phyloP scores from a whole-genome alignment of 2,329 filamentous ascomycete species.

The Microdochium trichocladiopsis region DNA sequence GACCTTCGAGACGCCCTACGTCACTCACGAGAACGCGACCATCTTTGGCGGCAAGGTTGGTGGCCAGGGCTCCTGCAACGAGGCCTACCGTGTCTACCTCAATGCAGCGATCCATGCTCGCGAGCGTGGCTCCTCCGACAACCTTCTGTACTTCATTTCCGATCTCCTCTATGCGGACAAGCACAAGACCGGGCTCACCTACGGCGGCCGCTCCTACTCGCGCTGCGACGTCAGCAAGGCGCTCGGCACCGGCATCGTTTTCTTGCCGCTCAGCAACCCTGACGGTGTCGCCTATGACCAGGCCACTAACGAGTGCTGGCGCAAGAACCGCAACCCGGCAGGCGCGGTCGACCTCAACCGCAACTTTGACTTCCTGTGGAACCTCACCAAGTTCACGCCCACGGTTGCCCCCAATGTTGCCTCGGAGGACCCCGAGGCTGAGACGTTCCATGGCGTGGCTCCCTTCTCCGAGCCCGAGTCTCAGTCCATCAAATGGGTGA shows the following conservation, averaged over 20 bases:
- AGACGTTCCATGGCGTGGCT: slow-evolving; percentile 42
- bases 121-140: slow-evolving; percentile 49
- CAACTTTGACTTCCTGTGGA: slow-evolving; percentile 52
- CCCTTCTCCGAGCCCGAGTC: slow-evolving; percentile 51
- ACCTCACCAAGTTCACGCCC: slow-evolving; percentile 36
- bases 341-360: slow-evolving; percentile 47
- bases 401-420: slow-evolving; percentile 28
- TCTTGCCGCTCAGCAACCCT: slow-evolving; percentile 45
- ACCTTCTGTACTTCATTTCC: slow-evolving; percentile 49
- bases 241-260: slow-evolving; percentile 44
- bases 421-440: slow-evolving; percentile 32
- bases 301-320: slow-evolving; percentile 40
- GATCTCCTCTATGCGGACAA: slow-evolving; percentile 48
- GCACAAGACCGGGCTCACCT: slow-evolving; percentile 39
- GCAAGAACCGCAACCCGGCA: slow-evolving; percentile 45
- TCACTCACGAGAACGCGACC: slow-evolving; percentile 31
- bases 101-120: slow-evolving; percentile 49
- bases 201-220: slow-evolving; percentile 44
- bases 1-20: slow-evolving; percentile 31
- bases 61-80: slow-evolving; percentile 28
- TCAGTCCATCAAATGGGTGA: slow-evolving; percentile 42
- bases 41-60: slow-evolving; percentile 34
- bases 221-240: slow-evolving; percentile 42
- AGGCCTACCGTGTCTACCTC: slow-evolving; percentile 40
- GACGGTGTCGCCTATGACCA: slow-evolving; percentile 48